Evolutionary conservation across 768 basidiomycete species (phyloP), one percentile per base, ranked within the genome.

Genomic region (Collybia mongolica): DNA sequence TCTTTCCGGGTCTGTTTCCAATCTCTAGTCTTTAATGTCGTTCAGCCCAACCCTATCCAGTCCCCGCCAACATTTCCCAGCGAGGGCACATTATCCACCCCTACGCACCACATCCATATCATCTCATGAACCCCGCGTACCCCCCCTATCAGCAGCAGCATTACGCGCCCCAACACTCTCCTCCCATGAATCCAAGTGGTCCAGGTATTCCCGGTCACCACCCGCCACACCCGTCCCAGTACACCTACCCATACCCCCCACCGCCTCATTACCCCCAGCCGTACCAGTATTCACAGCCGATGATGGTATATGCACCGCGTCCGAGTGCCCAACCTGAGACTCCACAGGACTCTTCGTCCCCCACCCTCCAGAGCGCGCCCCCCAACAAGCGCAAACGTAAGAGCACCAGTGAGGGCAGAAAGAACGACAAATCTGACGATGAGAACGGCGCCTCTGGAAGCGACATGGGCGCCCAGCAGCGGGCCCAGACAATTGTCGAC

Each of bases 41-140:
- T 55, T n/a, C 20, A 57, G 49, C 53, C 46, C 43, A 51, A 54
- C 38, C 53, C 5, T 68, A 65, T 59, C 57, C 67, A 43, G 54
- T 70, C 23, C 60, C 68, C 48, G 63, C 66, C 64, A 64, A 49
- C 49, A 60, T 56, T 18, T 58, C 36, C 70, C 63, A 37, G 54
- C 50, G 65, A 59, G 65, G 62, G 54, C 65, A 73, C 63, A 63
- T 80, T 63, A 65, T 67, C 69, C 51, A 79, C 59, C 77, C 81
- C 14, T 84, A 82, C 65, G 80, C 81, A 41, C 72, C 71, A 29
- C 73, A 73, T 20, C 71, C 78, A 7, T 82, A 79, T 45, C 67
- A 69, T 59, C 73, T 83, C 65, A 89, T 88, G 86, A 90, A 88
- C 64, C 82, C 83, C 46, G 69, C 79, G 52, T 90, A 88, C 60